Base-by-base conservation (phyloP, 2,329 filamentous ascomycete genomes). In the Hypoxylon sp. region DNA sequence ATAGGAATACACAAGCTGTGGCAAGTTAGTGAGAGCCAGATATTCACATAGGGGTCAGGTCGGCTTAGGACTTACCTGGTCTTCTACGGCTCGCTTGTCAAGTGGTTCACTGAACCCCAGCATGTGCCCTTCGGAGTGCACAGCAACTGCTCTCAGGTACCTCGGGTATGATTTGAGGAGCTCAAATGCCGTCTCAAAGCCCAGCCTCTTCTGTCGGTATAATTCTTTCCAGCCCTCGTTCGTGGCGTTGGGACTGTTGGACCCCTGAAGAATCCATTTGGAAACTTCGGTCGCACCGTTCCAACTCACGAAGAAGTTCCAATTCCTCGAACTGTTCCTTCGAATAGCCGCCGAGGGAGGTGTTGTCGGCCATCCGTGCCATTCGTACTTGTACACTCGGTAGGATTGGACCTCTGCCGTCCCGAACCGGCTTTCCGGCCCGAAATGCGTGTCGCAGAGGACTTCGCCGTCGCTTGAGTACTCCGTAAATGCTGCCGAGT, bases 251-350 rank as follows among this genome's bases (percentile, higher is more conserved):
- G 72, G 61, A 24, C 62, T 71, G 9, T 72, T 61, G 2, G 75
- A 70, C 14, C 76, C 78, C 66, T 79, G 80, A 36, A 83, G 79
- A 32, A 76, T 76, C 82, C 82, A 78, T 16, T 40, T 52, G 14
- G 64, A 61, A 11, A 76, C 69, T 56, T 77, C 75, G 14, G 76
- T 78, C 32, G 74, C 75, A 3, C 76, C 76, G 53, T 78, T 77
- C 76, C 76, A 78, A 33, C 78, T 81, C 9, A 80, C 78, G 67
- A 78, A 83, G 36, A 79, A 74, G 30, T 40, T 57, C 65, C 65
- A 68, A 20, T 54, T 49, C 20, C 53, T 33, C 12, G 22, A 20
- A 16, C 40, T 52, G 20, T 59, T 61, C 32, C 38, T 48, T 71
- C 72, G 71, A 71, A 76, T 68, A 44, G 69, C 54, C 1, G 67